Percentiles rank a stretch among this genome's conserved stretches.
Evolutionary conservation across 306 rosid species (phyloP).

Genomic region (Begonia fuchsioides): DNA sequence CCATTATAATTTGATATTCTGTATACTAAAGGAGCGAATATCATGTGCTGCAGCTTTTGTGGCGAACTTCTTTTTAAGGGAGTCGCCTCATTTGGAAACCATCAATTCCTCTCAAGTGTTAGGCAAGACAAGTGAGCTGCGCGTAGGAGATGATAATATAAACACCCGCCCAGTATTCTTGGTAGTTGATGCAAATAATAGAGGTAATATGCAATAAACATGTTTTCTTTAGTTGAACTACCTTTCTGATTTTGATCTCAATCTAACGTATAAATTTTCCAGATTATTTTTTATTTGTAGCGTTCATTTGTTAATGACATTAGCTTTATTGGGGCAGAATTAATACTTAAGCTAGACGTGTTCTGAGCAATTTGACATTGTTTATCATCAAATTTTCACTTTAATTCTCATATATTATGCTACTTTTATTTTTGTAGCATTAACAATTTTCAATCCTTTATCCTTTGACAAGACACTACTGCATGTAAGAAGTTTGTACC

Average conservation of each 20-base stretch:
- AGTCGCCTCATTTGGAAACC: constrained; percentile 17
- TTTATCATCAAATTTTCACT: not conserved
- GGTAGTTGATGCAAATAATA: constrained; percentile 15
- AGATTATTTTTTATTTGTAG: not conserved
- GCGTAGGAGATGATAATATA: not conserved
- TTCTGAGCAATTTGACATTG: not conserved
- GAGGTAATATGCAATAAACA: constrained; percentile 18
- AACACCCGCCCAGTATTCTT: constrained; percentile 10
- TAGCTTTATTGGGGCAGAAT: not conserved
- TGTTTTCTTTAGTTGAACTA: not conserved
- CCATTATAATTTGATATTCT: not conserved
- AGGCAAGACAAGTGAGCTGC: constrained; percentile 3
- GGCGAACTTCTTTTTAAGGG: constrained; percentile 20
- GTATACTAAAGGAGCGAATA: too few species aligned
- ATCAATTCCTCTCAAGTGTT: constrained; percentile 24
- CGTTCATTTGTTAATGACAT: not conserved
- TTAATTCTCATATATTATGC: constrained; percentile 6
- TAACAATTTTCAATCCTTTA: constrained; percentile 29
- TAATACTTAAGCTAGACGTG: not conserved
- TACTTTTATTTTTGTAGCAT: constrained; percentile 31
- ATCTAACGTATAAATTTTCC: not conserved
- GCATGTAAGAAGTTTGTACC: constrained; percentile 18
- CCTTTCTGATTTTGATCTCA: not conserved
- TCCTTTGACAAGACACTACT: constrained; percentile 20
- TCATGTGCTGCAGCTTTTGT: constrained; percentile 23